Base-by-base conservation (phyloP, 345 rosid genomes). In the Pseudoturritis turrita region DNA sequence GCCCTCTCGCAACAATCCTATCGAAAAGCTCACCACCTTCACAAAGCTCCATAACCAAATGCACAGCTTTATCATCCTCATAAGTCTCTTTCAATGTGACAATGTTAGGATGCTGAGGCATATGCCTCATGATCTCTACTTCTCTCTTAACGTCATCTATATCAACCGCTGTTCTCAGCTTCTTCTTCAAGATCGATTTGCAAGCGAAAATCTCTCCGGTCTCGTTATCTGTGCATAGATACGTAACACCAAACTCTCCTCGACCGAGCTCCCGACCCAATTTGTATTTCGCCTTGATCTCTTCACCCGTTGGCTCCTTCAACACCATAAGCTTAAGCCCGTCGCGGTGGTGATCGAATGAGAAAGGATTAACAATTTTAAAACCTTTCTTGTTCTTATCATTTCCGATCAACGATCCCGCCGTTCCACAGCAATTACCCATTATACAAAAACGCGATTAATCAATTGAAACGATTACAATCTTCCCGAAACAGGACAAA, bases 1-100 rank as follows among this genome's bases (percentile, higher is more conserved):
- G 97, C 5, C 98, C 98, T 75, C 98, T 78, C 1, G 97, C 84
- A 7, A 90, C 96, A 68, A 93, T 89, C 83, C 98, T 86, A 72
- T 92, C 98, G 17, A 92, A 92, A 78, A 92, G 82, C 66, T 92
- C 98, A 29, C 98, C 98, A 6, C 98, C 98, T 71, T 92, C 96
- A 64, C 98, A 92, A 62, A 92, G 73, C 76, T 89, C 98, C 98
- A 92, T 92, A 57, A 92, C 96, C 85, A 92, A 85, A 74, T 92
- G 98, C n/a, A 92, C 96, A 12, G 96, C 91, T 77, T 72, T 78
- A 62, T 89, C 95, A 74, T 92, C 98, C 82, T 92, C 98, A 26
- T 89, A 92, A 58, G 91, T 83, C 52, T 84, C 90, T 63, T 83
- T 92, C 70, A 92, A 74, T 39, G 84, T 69, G 11, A 92, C 96